These are phyloP conservation scores for Carex cristatella DNA, from an alignment of 176 grass and related monocot genomes.

Conservation along the genomic window DNA sequence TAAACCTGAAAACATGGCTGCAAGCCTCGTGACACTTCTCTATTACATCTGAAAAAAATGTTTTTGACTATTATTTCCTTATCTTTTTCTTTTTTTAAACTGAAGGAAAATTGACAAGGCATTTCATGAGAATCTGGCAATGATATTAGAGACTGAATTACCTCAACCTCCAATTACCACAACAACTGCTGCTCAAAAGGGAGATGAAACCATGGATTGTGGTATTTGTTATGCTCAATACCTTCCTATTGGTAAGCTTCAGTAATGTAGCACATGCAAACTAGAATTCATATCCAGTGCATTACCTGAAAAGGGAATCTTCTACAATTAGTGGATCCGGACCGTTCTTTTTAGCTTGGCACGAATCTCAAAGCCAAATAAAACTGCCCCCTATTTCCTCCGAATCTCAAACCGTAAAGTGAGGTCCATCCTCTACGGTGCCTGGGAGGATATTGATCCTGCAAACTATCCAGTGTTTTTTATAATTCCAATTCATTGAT, in stretches of 20 bases:
- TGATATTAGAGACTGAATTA: slow-evolving; percentile 42
- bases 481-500: neutral
- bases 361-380: no score
- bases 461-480: neutral
- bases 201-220: slow-evolving; percentile 54
- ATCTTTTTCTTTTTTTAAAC: neutral
- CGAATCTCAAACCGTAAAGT: no score
- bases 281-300: neutral
- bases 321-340: no score
- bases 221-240: slow-evolving; percentile 83
- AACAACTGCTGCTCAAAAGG: slow-evolving; percentile 7
- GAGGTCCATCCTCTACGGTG: no score
- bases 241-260: slow-evolving; percentile 48
- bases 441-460: no score
- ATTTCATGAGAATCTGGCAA: slow-evolving; percentile 62
- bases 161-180: slow-evolving; percentile 31
- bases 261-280: neutral
- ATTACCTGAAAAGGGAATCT: no score
- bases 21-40: neutral
- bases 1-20: neutral
- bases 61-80: neutral
- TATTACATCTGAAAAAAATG: neutral
- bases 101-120: slow-evolving; percentile 32
- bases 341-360: no score
- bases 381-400: no score